These are phyloP conservation scores for Fagopyrum homotropicum DNA, from an alignment of 148 eudicot genomes.

Conservation along the genomic window DNA sequence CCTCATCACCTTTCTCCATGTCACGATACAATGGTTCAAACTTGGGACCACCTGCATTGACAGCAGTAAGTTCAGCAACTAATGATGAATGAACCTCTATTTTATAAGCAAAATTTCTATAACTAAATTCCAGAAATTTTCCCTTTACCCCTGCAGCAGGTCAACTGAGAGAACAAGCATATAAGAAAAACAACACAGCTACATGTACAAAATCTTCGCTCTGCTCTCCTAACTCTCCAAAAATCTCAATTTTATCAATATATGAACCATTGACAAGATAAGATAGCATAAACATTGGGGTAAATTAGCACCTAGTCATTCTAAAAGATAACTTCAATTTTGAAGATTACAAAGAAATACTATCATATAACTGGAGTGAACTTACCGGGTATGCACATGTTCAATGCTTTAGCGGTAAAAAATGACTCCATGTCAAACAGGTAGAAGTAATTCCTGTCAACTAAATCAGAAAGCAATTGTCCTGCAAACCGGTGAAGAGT, in stretches of 20 bases:
- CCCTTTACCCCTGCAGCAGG: too few species aligned
- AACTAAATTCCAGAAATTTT: background rate
- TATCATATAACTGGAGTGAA: background rate
- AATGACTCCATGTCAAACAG: constrained; percentile 98
- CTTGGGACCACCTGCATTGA: constrained; percentile 80
- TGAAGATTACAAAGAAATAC: too few species aligned
- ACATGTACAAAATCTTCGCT: background rate
- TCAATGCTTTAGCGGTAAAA: constrained; percentile 94
- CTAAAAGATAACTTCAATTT: too few species aligned
- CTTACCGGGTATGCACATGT: constrained; percentile 99
- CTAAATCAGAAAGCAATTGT: constrained; percentile 86
- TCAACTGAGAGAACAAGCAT: background rate
- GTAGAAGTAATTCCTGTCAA: constrained; percentile 91
- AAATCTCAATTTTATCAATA: too few species aligned
- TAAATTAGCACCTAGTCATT: background rate
- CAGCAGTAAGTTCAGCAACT: background rate
- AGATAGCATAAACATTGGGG: background rate
- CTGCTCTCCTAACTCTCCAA: background rate
- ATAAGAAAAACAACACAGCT: background rate
- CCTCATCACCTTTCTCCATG: constrained; percentile 99
- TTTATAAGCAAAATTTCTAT: too few species aligned
- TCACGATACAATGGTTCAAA: constrained; percentile 99
- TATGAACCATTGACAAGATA: background rate
- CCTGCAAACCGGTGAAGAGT: constrained; percentile 97
- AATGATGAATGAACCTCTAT: too few species aligned